Conservation (phyloP, 768 basidiomycete species). For the Podaxis carcinomalis region DNA sequence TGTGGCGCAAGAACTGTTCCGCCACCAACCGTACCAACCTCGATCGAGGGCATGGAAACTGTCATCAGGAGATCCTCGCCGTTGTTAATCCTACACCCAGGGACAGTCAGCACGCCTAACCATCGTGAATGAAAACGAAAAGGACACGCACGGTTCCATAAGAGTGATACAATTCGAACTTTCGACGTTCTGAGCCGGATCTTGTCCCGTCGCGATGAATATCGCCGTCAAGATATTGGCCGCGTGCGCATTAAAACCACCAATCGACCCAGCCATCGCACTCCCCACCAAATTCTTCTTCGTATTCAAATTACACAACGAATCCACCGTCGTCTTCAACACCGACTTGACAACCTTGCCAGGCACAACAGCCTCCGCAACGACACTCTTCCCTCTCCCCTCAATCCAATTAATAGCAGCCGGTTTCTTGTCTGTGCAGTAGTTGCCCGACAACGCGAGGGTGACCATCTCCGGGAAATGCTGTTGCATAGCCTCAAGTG, state of each 20-base stretch:
- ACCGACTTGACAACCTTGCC: conserved; percentile 86
- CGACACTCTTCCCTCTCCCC: conserved; percentile 95
- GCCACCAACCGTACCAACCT: conserved; percentile 97
- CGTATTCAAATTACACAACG: conserved; percentile 83
- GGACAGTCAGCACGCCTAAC: neutral
- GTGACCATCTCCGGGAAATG: conserved; percentile 90
- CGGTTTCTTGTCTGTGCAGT: conserved; percentile 99
- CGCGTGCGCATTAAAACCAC: conserved; percentile 98
- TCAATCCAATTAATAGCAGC: conserved; percentile 99
- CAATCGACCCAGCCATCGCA: conserved; percentile 97
- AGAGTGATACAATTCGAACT: conserved; percentile 98
- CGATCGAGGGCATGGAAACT: conserved; percentile 97
- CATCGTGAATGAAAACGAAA: conserved; percentile 4
- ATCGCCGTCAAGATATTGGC: conserved; percentile 96
- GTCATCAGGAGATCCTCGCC: conserved; percentile 91
- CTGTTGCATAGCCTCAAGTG: conserved; percentile 71
- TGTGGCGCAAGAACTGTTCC: conserved; percentile 93
- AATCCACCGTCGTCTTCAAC: conserved; percentile 91
- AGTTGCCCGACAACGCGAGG: conserved; percentile 92
- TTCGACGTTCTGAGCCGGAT: conserved; percentile 98
- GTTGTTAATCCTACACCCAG: conserved; percentile 62
- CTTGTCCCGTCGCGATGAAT: conserved; percentile 95
- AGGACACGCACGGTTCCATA: conserved; percentile 87
- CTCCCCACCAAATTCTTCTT: conserved; percentile 98
- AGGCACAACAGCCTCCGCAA: conserved; percentile 91